Conservation (phyloP, 768 basidiomycete species). For the Mrakia blollopis region DNA sequence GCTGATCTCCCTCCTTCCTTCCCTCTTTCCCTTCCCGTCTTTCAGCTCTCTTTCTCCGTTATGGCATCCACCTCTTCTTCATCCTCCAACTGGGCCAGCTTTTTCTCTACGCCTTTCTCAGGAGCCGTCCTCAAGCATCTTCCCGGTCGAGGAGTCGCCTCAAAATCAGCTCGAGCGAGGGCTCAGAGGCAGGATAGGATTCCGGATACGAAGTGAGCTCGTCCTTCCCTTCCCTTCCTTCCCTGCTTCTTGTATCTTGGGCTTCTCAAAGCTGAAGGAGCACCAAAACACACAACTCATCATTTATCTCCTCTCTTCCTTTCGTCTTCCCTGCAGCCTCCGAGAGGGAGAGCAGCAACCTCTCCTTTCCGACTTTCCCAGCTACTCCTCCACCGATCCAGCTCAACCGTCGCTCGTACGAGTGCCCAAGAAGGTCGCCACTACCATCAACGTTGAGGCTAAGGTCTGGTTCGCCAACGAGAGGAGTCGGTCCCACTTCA, state of each 20-base stretch:
- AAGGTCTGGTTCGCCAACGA: slow-evolving; percentile 99
- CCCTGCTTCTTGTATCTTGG: too few relatives aligned
- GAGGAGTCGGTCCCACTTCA: slow-evolving; percentile 56
- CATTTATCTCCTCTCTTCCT: neutral
- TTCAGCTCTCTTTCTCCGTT: neutral
- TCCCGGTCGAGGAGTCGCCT: neutral
- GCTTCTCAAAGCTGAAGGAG: neutral
- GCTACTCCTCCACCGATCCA: slow-evolving; percentile 20
- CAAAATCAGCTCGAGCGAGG: slow-evolving; percentile 4
- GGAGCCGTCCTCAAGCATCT: slow-evolving; percentile 26
- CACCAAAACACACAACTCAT: neutral
- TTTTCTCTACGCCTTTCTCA: slow-evolving; percentile 22
- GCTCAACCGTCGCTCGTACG: slow-evolving; percentile 48
- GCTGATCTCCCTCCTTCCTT: neutral
- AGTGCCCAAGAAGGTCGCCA: slow-evolving; percentile 72
- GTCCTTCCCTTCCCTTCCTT: neutral
- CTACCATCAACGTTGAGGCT: slow-evolving; percentile 69
- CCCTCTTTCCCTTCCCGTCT: neutral
- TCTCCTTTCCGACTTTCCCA: slow-evolving; percentile 31
- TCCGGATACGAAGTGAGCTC: slow-evolving; percentile 20
- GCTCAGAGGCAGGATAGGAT: slow-evolving; percentile 3
- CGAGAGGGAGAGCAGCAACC: slow-evolving; percentile 29
- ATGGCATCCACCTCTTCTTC: slow-evolving; percentile 5
- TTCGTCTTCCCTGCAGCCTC: neutral
- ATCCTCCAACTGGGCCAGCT: neutral